A percentile compares a stretch with the other conserved stretches of the same genome.
Conservation (phyloP, 257 asterid genomes). For the Asclepias syriaca region DNA sequence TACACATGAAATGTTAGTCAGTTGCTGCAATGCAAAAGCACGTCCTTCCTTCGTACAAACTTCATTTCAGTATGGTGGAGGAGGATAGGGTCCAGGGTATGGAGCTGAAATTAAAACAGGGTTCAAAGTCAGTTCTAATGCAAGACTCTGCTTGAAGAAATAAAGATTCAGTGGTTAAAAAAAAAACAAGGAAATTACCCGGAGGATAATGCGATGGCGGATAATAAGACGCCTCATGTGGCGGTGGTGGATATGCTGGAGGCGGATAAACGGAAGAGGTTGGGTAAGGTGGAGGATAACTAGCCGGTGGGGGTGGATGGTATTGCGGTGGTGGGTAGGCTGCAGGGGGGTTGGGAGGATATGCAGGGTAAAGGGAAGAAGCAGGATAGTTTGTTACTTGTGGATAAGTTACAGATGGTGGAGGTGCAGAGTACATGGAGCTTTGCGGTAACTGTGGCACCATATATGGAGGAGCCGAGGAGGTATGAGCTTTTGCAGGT, state of each 20-base stretch:
- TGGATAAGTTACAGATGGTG: slow-evolving; percentile 22
- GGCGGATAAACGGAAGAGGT: slow-evolving; percentile 30
- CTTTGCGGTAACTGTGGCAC: slow-evolving; percentile 16
- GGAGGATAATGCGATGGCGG: slow-evolving; percentile 37
- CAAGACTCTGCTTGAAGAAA: slow-evolving; percentile 1
- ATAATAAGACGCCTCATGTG: slow-evolving; percentile 24
- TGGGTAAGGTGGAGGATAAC: slow-evolving; percentile 29
- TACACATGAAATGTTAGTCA: slow-evolving; percentile 7
- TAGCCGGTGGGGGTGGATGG: slow-evolving; percentile 23
- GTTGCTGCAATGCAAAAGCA: not conserved
- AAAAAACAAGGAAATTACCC: slow-evolving; percentile 20
- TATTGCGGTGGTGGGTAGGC: slow-evolving; percentile 27
- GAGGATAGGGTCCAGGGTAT: slow-evolving; percentile 43
- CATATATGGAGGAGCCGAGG: slow-evolving; percentile 35
- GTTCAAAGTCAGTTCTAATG: not conserved
- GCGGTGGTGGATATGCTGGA: slow-evolving; percentile 29
- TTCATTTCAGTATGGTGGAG: slow-evolving; percentile 32
- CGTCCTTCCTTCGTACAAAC: slow-evolving; percentile 5
- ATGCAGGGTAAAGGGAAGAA: slow-evolving; percentile 26
- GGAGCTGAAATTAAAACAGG: slow-evolving; percentile 27
- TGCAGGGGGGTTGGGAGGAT: slow-evolving; percentile 28
- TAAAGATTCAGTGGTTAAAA: not conserved
- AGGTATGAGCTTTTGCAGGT: slow-evolving; percentile 30
- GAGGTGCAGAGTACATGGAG: slow-evolving; percentile 27
- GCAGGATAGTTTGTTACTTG: slow-evolving; percentile 22